A percentile compares a stretch with the other conserved stretches of the same genome.
Conservation (phyloP, 2,329 filamentous ascomycete genomes). For the Colletotrichum sojae region DNA sequence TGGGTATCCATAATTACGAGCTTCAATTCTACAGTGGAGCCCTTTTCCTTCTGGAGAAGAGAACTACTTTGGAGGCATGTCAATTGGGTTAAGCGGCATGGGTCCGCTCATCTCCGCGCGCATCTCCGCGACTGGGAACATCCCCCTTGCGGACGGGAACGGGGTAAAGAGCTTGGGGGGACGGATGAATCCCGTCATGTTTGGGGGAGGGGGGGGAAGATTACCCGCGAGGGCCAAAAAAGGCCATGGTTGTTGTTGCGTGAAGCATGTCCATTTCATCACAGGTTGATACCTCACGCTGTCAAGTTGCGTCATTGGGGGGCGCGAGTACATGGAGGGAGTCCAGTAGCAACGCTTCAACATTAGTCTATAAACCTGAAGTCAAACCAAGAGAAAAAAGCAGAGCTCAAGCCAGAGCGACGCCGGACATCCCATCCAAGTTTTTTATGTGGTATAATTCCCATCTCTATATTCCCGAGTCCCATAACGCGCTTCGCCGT, state of each 20-base stretch:
- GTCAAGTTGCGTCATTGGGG: background rate
- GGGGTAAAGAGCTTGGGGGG: slow-evolving; percentile 12
- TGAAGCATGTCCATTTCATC: too few species aligned
- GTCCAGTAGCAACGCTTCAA: slow-evolving; percentile 41
- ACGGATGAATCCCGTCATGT: background rate
- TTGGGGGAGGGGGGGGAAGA: background rate
- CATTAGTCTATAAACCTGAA: slow-evolving; percentile 36
- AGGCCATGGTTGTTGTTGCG: too few species aligned
- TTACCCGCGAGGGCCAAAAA: background rate
- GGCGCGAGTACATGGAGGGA: slow-evolving; percentile 36
- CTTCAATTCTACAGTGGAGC: slow-evolving; percentile 16
- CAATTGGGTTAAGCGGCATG: slow-evolving; percentile 27
- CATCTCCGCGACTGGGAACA: slow-evolving; percentile 7
- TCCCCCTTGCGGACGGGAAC: background rate
- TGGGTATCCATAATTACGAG: slow-evolving; percentile 40
- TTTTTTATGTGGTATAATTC: slow-evolving; percentile 31
- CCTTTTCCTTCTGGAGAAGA: background rate
- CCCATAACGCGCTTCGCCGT: slow-evolving; percentile 20
- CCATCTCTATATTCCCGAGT: slow-evolving; percentile 10
- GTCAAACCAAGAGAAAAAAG: background rate
- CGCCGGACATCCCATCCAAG: slow-evolving; percentile 37
- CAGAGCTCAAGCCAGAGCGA: slow-evolving; percentile 23
- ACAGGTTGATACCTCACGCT: background rate
- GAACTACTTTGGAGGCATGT: background rate
- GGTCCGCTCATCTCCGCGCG: slow-evolving; percentile 35